phyloP scores from a whole-genome alignment of 2,329 filamentous ascomycete genomes.

The Claviceps citrina region DNA sequence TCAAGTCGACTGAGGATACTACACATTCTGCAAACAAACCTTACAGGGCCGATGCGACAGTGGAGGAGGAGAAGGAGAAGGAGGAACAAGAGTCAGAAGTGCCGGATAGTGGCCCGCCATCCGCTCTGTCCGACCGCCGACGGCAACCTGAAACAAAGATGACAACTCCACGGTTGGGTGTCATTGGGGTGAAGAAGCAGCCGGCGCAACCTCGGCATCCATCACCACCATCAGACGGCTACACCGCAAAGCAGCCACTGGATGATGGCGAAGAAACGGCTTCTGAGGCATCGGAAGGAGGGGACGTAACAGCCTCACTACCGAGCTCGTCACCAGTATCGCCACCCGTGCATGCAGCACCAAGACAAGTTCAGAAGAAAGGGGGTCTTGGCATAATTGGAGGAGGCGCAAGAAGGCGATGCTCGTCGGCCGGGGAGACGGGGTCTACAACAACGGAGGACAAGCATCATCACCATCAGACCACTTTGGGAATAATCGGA shows the following conservation, averaged over 20 bases:
- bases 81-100: conserved; percentile 15
- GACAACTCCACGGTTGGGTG: conserved; percentile 17
- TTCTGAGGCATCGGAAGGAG: conserved; percentile 24
- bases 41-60: conserved; percentile 16
- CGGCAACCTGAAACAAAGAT: conserved; percentile 10
- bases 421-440: conserved; percentile 4
- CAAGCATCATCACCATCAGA: conserved; percentile 7
- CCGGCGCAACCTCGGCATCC: conserved; percentile 12
- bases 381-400: conserved; percentile 28
- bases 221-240: conserved; percentile 6
- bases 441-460: not conserved
- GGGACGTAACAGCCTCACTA: conserved; percentile 14
- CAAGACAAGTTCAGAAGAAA: conserved; percentile 10
- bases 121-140: conserved; percentile 6
- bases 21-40: conserved; percentile 5
- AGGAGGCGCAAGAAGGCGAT: conserved; percentile 13
- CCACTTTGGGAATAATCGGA: conserved; percentile 21
- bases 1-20: conserved; percentile 15
- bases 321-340: conserved; percentile 11
- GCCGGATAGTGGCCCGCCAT: conserved; percentile 10
- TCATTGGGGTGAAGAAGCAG: conserved; percentile 20
- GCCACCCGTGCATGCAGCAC: conserved; percentile 10
- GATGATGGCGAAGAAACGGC: conserved; percentile 26
- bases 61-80: conserved; percentile 19
- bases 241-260: conserved; percentile 4